phyloP scores from a whole-genome alignment of 1,284 basidiomycete species.

The Fomitopsis betulina region DNA sequence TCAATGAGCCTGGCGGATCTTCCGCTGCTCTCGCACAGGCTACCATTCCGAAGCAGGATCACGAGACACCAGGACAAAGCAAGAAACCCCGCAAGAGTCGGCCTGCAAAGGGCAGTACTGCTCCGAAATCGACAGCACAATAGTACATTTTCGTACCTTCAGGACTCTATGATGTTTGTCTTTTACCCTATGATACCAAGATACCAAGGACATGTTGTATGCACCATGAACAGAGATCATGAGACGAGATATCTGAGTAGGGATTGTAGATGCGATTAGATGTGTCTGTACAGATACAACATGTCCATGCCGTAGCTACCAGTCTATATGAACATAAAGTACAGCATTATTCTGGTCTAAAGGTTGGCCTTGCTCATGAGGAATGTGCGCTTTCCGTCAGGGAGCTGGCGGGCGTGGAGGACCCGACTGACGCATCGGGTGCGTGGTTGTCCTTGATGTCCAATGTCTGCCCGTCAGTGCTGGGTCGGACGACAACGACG shows the following conservation, averaged over 20 bases:
- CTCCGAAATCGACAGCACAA: background rate
- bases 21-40: background rate
- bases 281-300: slow-evolving; percentile 1
- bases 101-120: background rate
- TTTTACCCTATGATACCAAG: background rate
- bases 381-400: background rate
- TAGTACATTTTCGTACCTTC: background rate
- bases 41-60: background rate
- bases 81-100: background rate
- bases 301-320: background rate
- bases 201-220: background rate
- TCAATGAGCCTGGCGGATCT: background rate
- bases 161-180: background rate
- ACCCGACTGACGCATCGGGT: slow-evolving; percentile 33
- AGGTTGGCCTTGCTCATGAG: background rate
- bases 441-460: slow-evolving; percentile 56
- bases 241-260: background rate
- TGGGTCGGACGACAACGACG: slow-evolving; percentile 49
- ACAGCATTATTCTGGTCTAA: background rate
- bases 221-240: background rate
- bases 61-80: background rate
- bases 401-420: slow-evolving; percentile 1
- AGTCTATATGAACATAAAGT: background rate
- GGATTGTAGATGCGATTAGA: background rate
- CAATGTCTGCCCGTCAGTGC: slow-evolving; percentile 39